These are phyloP conservation scores for Whalleya microplaca DNA, from an alignment of 2,329 filamentous ascomycete species.

Conservation along the genomic window DNA sequence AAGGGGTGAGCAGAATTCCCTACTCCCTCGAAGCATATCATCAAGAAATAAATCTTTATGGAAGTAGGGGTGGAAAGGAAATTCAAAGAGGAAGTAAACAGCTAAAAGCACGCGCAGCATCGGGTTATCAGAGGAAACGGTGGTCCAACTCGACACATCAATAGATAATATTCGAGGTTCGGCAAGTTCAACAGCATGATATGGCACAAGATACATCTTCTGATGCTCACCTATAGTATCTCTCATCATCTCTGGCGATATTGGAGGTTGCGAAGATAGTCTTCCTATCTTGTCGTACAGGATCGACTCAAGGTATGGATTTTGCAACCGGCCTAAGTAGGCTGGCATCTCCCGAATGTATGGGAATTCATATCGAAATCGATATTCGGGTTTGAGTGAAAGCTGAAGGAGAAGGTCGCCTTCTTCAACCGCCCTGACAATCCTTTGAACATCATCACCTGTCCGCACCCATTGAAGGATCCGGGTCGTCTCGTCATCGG, in stretches of 20 bases:
- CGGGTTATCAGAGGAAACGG: conserved; percentile 29
- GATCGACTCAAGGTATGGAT: conserved; percentile 26
- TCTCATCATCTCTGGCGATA: conserved; percentile 2
- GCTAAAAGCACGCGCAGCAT: conserved; percentile 31
- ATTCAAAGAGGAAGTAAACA: conserved; percentile 28
- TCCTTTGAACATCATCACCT: conserved; percentile 22
- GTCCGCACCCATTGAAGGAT: conserved; percentile 26
- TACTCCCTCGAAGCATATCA: conserved; percentile 26
- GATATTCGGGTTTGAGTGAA: conserved; percentile 21
- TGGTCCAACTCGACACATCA: conserved; percentile 34
- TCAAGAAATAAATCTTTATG: conserved; percentile 36
- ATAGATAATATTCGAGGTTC: conserved; percentile 28
- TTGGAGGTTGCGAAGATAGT: background rate
- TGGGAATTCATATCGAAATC: conserved; percentile 32
- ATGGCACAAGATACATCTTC: conserved; percentile 28
- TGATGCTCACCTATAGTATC: conserved; percentile 14
- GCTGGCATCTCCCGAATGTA: conserved; percentile 26
- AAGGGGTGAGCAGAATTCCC: conserved; percentile 31
- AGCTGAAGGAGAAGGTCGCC: conserved; percentile 30
- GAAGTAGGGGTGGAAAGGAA: conserved; percentile 24
- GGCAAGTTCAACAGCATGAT: conserved; percentile 30
- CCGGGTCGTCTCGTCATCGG: conserved; percentile 21
- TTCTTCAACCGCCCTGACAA: conserved; percentile 27
- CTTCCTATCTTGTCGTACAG: conserved; percentile 19
- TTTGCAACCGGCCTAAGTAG: conserved; percentile 12